These are phyloP conservation scores for Raphidocelis subcapitata DNA, from an alignment of 139 green algal species.

Conservation along the genomic window DNA sequence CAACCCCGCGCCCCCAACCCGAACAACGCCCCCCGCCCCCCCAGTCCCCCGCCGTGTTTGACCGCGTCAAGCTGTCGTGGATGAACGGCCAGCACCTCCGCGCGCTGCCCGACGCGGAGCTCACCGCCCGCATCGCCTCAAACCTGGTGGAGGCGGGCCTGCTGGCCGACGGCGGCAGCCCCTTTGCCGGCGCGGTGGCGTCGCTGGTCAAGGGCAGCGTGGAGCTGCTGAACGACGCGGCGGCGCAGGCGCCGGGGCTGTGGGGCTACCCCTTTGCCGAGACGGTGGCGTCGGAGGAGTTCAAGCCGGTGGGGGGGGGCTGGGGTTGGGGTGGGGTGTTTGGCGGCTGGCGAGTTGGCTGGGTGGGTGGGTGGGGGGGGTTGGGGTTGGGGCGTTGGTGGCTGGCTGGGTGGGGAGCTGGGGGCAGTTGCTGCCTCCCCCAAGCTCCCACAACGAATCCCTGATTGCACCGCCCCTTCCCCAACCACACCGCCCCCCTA, in stretches of 20 bases:
- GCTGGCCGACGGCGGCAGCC: conserved; percentile 44
- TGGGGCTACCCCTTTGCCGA: conserved; percentile 88
- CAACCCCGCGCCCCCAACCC: too few relatives aligned
- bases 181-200: conserved; percentile 60
- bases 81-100: conserved; percentile 93
- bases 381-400: too few relatives aligned
- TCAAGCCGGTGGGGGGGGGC: conserved; percentile 38
- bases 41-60: conserved; percentile 83
- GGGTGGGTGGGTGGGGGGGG: too few relatives aligned
- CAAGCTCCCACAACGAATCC: too few relatives aligned
- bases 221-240: conserved; percentile 66
- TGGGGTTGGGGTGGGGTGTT: neutral
- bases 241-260: conserved; percentile 53
- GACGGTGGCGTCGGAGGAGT: conserved; percentile 63
- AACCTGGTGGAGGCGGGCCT: conserved; percentile 59
- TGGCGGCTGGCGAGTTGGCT: too few relatives aligned
- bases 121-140: conserved; percentile 39
- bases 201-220: conserved; percentile 56
- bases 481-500: too few relatives aligned
- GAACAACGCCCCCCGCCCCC: too few relatives aligned
- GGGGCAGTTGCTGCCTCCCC: too few relatives aligned
- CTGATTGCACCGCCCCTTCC: too few relatives aligned
- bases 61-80: conserved; percentile 90
- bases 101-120: conserved; percentile 51
- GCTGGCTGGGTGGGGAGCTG: too few relatives aligned